Percentiles rank a stretch among this genome's conserved stretches.
phyloP scores from a whole-genome alignment of 345 rosid genomes.

The Eucalyptus decipiens region DNA sequence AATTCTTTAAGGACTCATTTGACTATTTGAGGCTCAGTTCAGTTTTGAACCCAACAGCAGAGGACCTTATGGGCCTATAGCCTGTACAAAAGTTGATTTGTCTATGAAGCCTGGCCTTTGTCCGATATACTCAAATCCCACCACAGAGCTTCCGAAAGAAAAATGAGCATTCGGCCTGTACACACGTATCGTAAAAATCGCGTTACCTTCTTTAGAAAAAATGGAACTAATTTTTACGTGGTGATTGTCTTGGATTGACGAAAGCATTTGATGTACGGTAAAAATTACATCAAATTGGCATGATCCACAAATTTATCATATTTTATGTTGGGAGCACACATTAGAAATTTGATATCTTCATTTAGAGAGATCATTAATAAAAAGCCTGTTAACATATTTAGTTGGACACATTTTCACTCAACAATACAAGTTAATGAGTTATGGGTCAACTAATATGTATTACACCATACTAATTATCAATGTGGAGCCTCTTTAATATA shows the following conservation, averaged over 20 bases:
- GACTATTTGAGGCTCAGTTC: neutral
- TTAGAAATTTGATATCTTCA: neutral
- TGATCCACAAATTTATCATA: neutral
- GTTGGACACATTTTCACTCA: neutral
- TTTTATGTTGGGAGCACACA: neutral
- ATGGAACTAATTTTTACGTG: neutral
- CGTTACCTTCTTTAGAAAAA: neutral
- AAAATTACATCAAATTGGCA: neutral
- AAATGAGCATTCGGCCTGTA: neutral
- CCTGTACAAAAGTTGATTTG: neutral
- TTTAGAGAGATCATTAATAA: neutral
- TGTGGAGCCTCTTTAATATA: neutral
- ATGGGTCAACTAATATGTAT: fast-evolving
- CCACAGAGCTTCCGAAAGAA: neutral
- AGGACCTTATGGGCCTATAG: neutral
- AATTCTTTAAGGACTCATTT: neutral
- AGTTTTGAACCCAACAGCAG: neutral
- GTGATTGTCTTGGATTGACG: neutral
- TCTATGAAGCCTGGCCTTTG: neutral
- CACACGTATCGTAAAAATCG: neutral
- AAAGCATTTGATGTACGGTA: neutral
- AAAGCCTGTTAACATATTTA: neutral
- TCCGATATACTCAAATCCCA: neutral
- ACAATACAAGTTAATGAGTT: neutral
- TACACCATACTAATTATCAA: neutral